These are phyloP conservation scores for Paspalum notatum DNA, from an alignment of 176 grass and related monocot genomes.

Conservation along the genomic window DNA sequence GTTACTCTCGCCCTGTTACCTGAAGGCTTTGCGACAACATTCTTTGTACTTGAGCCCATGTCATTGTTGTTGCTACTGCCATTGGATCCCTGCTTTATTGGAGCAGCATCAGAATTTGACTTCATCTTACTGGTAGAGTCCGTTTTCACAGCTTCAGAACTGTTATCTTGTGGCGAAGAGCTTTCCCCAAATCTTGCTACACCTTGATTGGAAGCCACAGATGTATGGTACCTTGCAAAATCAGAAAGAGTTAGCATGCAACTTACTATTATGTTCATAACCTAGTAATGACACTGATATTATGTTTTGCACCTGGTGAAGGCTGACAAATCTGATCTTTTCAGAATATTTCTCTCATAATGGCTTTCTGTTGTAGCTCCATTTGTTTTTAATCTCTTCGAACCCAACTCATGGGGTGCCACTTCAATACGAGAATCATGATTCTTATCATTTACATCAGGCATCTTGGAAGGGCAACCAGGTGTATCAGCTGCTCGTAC, in stretches of 20 bases:
- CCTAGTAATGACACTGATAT: constrained; percentile 60
- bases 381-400: constrained; percentile 72
- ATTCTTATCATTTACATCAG: constrained; percentile 56
- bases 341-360: constrained; percentile 68
- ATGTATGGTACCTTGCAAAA: constrained; percentile 92
- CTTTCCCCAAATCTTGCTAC: constrained; percentile 56
- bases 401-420: constrained; percentile 63
- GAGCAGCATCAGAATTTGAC: constrained; percentile 59
- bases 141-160: constrained; percentile 76
- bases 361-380: constrained; percentile 44
- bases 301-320: constrained; percentile 92
- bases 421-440: constrained; percentile 36
- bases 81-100: constrained; percentile 84
- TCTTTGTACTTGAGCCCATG: constrained; percentile 90
- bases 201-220: constrained; percentile 70
- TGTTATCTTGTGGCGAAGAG: constrained; percentile 75
- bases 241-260: constrained; percentile 62
- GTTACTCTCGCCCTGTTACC: constrained; percentile 52
- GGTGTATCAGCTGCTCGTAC: constrained; percentile 33
- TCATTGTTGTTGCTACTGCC: constrained; percentile 80
- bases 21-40: constrained; percentile 52
- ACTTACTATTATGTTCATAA: constrained; percentile 46
- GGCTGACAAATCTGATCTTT: constrained; percentile 75
- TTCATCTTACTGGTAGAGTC: constrained; percentile 64
- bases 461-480: constrained; percentile 49